Conservation (phyloP, 2,329 filamentous ascomycete species). For the Aspergillus proliferans region DNA sequence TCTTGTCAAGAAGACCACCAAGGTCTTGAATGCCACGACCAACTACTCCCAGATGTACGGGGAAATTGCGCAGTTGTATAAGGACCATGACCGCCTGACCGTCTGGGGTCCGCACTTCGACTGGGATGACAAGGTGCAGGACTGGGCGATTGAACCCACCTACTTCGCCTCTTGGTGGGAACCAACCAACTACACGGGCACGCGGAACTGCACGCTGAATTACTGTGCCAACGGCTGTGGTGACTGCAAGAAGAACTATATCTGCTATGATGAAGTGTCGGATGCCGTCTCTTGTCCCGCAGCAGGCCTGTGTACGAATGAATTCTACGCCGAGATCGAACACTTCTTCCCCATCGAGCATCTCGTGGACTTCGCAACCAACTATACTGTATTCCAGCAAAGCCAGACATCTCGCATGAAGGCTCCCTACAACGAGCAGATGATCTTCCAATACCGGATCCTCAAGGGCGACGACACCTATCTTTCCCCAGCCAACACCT, state of each 20-base stretch:
- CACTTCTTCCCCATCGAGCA: constrained; percentile 16
- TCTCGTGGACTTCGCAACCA: constrained; percentile 7
- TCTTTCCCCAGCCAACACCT: constrained; percentile 15
- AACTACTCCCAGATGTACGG: constrained; percentile 9
- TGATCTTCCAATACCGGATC: constrained; percentile 10
- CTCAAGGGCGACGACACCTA: constrained; percentile 14
- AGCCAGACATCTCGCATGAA: constrained; percentile 11
- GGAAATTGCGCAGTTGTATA: constrained; percentile 7
- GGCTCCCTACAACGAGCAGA: constrained; percentile 10
- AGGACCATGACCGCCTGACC: constrained; percentile 11
- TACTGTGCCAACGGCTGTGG: constrained; percentile 18
- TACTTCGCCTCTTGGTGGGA: constrained; percentile 11
- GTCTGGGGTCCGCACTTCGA: constrained; percentile 14
- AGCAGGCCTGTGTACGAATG: constrained; percentile 10
- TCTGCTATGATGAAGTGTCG: constrained; percentile 16
- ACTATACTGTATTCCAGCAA: constrained; percentile 10
- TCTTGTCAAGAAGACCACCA: constrained; percentile 10
- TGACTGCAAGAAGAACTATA: constrained; percentile 12
- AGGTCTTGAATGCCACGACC: constrained; percentile 8
- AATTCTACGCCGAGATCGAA: constrained; percentile 16
- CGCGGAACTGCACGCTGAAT: constrained; percentile 14
- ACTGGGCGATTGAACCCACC: constrained; percentile 8
- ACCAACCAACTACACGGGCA: constrained; percentile 10
- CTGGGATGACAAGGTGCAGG: constrained; percentile 9
- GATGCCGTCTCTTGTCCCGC: constrained; percentile 11